phyloP scores from a whole-genome alignment of 148 eudicot species.

The Vaccinium darrowii region DNA sequence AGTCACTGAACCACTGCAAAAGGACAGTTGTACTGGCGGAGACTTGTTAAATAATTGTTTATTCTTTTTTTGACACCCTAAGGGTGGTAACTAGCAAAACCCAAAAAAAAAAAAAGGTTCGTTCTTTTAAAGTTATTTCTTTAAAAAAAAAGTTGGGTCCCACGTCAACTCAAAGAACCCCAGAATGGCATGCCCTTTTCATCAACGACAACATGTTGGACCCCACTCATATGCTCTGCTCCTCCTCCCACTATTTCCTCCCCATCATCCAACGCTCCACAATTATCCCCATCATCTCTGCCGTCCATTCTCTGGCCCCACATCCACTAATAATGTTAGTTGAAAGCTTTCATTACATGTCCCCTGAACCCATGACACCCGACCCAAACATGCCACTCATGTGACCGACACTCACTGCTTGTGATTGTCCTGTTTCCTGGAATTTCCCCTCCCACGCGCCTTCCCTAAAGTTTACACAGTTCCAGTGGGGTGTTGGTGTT shows the following conservation, averaged over 20 bases:
- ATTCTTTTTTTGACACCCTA: too few relatives aligned
- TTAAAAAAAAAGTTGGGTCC: constrained; percentile 5
- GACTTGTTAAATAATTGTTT: too few relatives aligned
- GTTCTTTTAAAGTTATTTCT: background rate
- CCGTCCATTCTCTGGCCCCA: constrained; percentile 40
- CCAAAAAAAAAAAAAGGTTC: too few relatives aligned
- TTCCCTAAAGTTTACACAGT: too few relatives aligned
- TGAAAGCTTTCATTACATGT: constrained; percentile 41
- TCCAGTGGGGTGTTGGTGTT: too few relatives aligned
- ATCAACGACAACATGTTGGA: constrained; percentile 17
- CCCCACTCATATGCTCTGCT: constrained; percentile 40
- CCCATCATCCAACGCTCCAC: constrained; percentile 45
- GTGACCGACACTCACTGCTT: constrained; percentile 12
- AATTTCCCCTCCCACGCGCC: constrained; percentile 1
- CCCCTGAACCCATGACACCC: constrained; percentile 34
- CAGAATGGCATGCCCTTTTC: constrained; percentile 22
- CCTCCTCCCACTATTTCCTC: background rate
- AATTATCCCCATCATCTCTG: constrained; percentile 28
- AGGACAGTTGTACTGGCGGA: too few relatives aligned
- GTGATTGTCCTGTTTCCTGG: background rate
- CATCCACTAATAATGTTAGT: constrained; percentile 33
- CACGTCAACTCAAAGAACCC: background rate
- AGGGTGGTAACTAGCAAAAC: too few relatives aligned
- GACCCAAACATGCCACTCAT: constrained; percentile 32
- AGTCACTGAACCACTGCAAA: too few relatives aligned